These are phyloP conservation scores for Penicillium occitanis DNA, from an alignment of 2,329 filamentous ascomycete species.

Conservation along the genomic window DNA sequence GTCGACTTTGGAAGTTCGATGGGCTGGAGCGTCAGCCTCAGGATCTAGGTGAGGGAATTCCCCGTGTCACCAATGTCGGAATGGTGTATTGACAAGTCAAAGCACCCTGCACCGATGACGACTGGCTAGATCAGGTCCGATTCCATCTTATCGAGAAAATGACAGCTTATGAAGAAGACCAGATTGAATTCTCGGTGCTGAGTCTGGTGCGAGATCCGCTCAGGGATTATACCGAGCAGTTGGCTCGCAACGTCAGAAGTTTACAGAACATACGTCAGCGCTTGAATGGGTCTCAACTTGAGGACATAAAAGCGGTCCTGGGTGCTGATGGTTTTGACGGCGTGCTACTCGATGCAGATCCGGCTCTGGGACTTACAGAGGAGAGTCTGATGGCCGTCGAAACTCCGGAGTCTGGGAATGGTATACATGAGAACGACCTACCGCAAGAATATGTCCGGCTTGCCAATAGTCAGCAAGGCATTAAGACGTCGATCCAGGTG, in stretches of 20 bases:
- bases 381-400: slow-evolving; percentile 32
- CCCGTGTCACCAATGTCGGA: background rate
- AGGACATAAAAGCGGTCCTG: background rate
- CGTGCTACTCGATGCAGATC: slow-evolving; percentile 36
- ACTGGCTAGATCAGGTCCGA: slow-evolving; percentile 68
- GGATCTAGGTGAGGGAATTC: slow-evolving; percentile 52
- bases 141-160: slow-evolving; percentile 68
- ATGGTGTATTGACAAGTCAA: slow-evolving; percentile 22
- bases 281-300: slow-evolving; percentile 21
- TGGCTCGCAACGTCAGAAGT: slow-evolving; percentile 49
- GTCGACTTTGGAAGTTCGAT: slow-evolving; percentile 82
- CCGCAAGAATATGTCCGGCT: slow-evolving; percentile 32
- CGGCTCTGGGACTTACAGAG: slow-evolving; percentile 37
- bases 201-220: slow-evolving; percentile 70
- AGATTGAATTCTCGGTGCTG: slow-evolving; percentile 74
- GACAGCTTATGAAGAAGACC: slow-evolving; percentile 62
- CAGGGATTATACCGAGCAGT: slow-evolving; percentile 44
- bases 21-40: slow-evolving; percentile 73
- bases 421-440: slow-evolving; percentile 33
- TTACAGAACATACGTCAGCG: slow-evolving; percentile 41
- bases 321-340: slow-evolving; percentile 6
- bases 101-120: slow-evolving; percentile 46
- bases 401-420: slow-evolving; percentile 8
- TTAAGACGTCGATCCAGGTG: slow-evolving; percentile 40
- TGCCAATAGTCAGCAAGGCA: slow-evolving; percentile 31